Base-by-base conservation (phyloP, 192 early-diverging fungal species). In the Hyaloraphidium curvatum region DNA sequence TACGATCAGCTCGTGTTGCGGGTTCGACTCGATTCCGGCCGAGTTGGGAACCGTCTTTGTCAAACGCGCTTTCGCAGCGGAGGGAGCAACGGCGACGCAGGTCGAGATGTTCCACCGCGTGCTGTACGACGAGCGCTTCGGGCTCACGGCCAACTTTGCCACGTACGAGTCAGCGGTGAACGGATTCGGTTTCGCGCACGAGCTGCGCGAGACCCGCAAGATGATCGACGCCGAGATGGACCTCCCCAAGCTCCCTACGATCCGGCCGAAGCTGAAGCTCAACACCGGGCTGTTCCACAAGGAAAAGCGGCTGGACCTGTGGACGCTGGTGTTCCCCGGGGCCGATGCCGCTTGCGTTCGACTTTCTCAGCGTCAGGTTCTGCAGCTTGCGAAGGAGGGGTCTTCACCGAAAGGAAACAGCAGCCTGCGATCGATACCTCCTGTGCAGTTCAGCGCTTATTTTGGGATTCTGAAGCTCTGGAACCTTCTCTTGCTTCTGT, bases 41-140 rank as follows among this genome's bases (percentile, higher is more conserved):
- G 81, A 84, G 59, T 54, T 82, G 48, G 81, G 79, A 19, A 67
- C 73, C 11, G 53, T 81, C 13, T 77, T 61, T 53, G 66, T 63
- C 9, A 84, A 84, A 52, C 55, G 63, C 3, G 59, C 71, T 29
- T 66, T 78, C 31, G 31, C 61, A 23, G 56, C 55, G 7, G 9
- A 39, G 3, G 56, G 67, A 19, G 63, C 62, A 28, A 55, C 69
- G 2, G 72, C 73, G 1, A 61, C 75, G 22, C 56, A 58, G 28
- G 72, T 76, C 23, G 81, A 84, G 54, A 74, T 80, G 66, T 79
- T 71, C 60, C 69, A 79, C 30, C 62, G 62, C 23, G n/a, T n/a
- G n/a, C 16, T 78, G 2, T 58, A 63, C 28, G 25, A 59, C 9
- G 78, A 75, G 16, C 61, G 57, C 30, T 23, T 63, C 35, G 81